These are phyloP conservation scores for Nemania abortiva DNA, from an alignment of 2,329 filamentous ascomycete species.

Conservation along the genomic window DNA sequence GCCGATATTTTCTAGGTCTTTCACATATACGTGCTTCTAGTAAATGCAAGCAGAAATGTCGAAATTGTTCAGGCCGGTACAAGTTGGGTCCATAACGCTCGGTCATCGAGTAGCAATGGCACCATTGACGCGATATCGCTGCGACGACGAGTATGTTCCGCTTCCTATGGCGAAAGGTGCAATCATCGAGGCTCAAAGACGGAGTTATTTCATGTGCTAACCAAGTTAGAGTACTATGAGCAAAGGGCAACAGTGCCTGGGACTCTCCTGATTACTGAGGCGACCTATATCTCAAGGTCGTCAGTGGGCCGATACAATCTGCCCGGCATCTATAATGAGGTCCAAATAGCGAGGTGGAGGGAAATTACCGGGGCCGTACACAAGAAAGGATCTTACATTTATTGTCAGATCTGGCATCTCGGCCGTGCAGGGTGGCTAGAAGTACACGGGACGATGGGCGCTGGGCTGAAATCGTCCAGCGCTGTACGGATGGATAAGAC, in stretches of 20 bases:
- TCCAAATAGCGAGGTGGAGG: conserved; percentile 72
- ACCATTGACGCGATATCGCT: conserved; percentile 60
- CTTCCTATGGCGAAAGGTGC: conserved; percentile 53
- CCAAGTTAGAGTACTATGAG: conserved; percentile 47
- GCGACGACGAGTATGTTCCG: conserved; percentile 60
- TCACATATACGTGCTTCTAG: neutral
- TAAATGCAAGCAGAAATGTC: conserved; percentile 33
- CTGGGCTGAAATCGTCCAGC: conserved; percentile 60
- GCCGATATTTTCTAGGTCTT: neutral
- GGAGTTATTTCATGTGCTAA: conserved; percentile 14
- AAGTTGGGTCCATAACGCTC: conserved; percentile 56
- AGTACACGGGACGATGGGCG: conserved; percentile 57
- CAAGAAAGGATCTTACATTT: conserved; percentile 70
- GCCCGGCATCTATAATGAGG: conserved; percentile 68
- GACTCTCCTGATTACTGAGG: conserved; percentile 69
- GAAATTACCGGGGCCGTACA: conserved; percentile 72
- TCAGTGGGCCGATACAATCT: conserved; percentile 61
- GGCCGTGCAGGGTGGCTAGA: conserved; percentile 63
- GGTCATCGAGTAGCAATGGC: conserved; percentile 62
- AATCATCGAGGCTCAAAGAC: neutral
- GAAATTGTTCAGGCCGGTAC: conserved; percentile 56
- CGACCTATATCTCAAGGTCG: conserved; percentile 63
- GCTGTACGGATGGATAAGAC: conserved; percentile 61
- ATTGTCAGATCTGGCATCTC: conserved; percentile 73
- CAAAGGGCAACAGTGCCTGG: conserved; percentile 53